phyloP scores from a whole-genome alignment of 805 yeast species.

The Candida bentonensis region DNA sequence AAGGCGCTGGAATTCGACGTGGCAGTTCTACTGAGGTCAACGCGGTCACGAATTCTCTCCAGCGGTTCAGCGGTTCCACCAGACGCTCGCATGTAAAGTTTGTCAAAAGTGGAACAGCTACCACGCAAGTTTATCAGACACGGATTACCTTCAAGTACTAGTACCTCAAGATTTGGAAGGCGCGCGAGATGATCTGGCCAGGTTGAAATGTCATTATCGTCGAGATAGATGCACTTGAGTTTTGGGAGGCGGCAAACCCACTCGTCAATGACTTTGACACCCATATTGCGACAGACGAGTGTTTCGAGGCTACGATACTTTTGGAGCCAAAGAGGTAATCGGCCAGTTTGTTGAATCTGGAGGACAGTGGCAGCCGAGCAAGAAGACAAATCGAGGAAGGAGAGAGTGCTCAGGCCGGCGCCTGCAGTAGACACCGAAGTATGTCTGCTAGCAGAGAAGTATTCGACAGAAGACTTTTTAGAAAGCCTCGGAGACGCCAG shows the following conservation, averaged over 20 bases:
- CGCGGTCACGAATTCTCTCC: not conserved
- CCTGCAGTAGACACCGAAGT: not conserved
- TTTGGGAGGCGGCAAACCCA: conserved; percentile 12
- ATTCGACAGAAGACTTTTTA: conserved; percentile 3
- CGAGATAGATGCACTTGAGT: conserved; percentile 9
- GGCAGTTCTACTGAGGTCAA: not conserved
- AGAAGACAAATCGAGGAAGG: conserved; percentile 10
- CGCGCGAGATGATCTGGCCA: conserved; percentile 16
- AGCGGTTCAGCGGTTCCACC: not conserved
- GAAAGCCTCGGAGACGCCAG: not conserved
- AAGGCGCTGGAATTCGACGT: too few species aligned
- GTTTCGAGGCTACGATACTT: conserved; percentile 11
- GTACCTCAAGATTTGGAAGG: conserved; percentile 9
- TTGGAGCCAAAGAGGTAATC: conserved; percentile 13
- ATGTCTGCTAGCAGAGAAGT: conserved; percentile 1
- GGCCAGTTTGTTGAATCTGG: conserved; percentile 10
- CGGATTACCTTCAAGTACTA: conserved; percentile 15
- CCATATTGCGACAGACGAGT: conserved; percentile 11
- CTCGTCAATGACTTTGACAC: conserved; percentile 12
- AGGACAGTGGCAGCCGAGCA: conserved; percentile 7
- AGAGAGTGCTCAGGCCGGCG: conserved; percentile 1
- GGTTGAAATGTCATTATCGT: conserved; percentile 11
- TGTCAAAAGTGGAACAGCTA: conserved; percentile 8
- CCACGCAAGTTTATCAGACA: conserved; percentile 9
- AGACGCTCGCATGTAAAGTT: not conserved